Evolutionary conservation across 2,329 filamentous ascomycete species (phyloP).

Genomic region (Periconia sp.): DNA sequence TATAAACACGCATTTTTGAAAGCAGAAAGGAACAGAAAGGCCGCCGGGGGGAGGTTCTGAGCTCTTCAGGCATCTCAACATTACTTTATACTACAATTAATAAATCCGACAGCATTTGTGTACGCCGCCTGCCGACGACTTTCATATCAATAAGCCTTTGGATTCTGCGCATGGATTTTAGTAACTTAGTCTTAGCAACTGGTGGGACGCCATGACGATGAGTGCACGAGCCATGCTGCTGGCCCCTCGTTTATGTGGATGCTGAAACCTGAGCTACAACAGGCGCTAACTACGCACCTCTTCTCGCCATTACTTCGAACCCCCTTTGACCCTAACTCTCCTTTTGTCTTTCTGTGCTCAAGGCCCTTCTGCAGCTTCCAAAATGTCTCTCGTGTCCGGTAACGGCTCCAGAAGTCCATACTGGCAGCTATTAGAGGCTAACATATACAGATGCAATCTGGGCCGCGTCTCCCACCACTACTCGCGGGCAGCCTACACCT

Average conservation of each 20-base stretch:
- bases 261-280: conserved; percentile 8
- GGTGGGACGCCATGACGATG: too few species aligned
- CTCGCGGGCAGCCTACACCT: conserved; percentile 84
- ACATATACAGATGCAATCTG: conserved; percentile 70
- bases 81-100: too few species aligned
- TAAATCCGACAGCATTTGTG: background rate
- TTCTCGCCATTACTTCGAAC: too few species aligned
- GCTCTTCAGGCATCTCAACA: too few species aligned
- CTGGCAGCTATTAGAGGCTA: background rate
- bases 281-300: background rate
- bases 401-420: background rate
- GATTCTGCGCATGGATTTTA: background rate
- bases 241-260: conserved; percentile 4
- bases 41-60: too few species aligned
- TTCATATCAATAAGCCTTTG: too few species aligned
- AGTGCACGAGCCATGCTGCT: background rate
- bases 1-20: too few species aligned
- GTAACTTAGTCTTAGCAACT: too few species aligned
- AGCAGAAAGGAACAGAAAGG: too few species aligned
- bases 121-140: too few species aligned
- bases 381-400: conserved; percentile 16
- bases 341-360: background rate
- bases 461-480: conserved; percentile 83
- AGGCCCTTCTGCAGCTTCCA: too few species aligned
- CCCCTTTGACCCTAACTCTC: too few species aligned